Percentiles rank a stretch among this genome's conserved stretches.
phyloP scores from a whole-genome alignment of 2,329 filamentous ascomycete genomes.

The Claviceps digitariae region DNA sequence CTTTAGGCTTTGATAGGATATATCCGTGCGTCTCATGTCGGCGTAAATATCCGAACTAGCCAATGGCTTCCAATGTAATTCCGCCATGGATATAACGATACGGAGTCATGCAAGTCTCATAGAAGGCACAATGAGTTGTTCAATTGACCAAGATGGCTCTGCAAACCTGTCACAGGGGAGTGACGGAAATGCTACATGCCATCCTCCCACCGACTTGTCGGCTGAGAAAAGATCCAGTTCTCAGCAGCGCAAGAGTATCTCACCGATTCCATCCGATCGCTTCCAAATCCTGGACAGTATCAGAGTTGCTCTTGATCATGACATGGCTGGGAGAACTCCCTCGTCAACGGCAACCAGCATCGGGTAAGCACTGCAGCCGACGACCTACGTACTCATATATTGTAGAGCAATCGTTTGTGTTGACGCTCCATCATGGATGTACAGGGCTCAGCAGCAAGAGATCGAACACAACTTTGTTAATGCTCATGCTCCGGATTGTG shows the following conservation, averaged over 20 bases:
- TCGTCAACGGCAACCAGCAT: conserved; percentile 10
- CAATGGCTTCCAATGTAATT: conserved; percentile 2
- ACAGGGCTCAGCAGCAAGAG: conserved; percentile 8
- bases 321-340: conserved; percentile 11
- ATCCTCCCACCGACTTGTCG: not conserved
- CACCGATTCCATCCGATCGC: conserved; percentile 13
- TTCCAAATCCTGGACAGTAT: conserved; percentile 7
- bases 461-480: conserved; percentile 9
- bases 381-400: not conserved
- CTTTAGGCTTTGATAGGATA: conserved; percentile 1
- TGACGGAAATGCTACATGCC: conserved; percentile 4
- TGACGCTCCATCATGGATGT: not conserved
- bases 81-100: conserved; percentile 3
- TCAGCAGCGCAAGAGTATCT: conserved; percentile 21
- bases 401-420: not conserved
- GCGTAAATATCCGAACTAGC: conserved; percentile 1
- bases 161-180: conserved; percentile 5
- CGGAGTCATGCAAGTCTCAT: not conserved
- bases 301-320: conserved; percentile 12
- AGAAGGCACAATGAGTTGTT: not conserved
- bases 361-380: conserved; percentile 15
- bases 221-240: not conserved
- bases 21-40: conserved; percentile 1
- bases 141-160: not conserved
- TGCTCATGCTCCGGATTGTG: conserved; percentile 7